Conservation (phyloP, 2,329 filamentous ascomycete species). For the Colletotrichum tabaci region DNA sequence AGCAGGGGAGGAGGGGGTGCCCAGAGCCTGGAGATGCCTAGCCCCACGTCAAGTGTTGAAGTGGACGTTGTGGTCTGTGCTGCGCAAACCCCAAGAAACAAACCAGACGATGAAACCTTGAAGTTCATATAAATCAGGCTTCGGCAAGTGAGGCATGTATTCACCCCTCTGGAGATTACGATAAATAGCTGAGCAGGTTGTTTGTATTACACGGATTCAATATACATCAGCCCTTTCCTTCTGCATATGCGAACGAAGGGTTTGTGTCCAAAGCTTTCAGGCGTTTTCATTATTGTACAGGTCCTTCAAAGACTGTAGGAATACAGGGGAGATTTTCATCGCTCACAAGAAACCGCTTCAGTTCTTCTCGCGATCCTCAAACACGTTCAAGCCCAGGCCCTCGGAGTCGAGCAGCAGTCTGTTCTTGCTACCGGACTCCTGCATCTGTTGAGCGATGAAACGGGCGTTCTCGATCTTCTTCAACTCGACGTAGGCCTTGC, state of each 20-base stretch:
- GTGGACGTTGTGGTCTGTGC: conserved; percentile 8
- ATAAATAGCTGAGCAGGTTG: not conserved
- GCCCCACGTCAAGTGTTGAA: conserved; percentile 8
- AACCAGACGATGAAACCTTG: not conserved
- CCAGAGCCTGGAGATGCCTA: not conserved
- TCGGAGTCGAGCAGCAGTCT: conserved; percentile 94
- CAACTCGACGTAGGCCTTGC: conserved; percentile 94
- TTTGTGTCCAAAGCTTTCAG: conserved; percentile 24
- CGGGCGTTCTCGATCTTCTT: conserved; percentile 98
- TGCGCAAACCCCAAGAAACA: conserved; percentile 4
- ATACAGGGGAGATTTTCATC: conserved; percentile 64
- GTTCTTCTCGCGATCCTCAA: conserved; percentile 67
- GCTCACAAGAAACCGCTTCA: conserved; percentile 47
- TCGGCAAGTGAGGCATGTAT: not conserved
- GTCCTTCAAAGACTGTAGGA: conserved; percentile 31
- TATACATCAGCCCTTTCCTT: conserved; percentile 4
- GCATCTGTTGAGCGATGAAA: conserved; percentile 87
- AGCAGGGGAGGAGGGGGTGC: conserved; percentile 12
- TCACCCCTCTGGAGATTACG: not conserved
- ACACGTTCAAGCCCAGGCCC: conserved; percentile 92
- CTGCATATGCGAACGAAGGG: conserved; percentile 1
- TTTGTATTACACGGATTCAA: conserved; percentile 13
- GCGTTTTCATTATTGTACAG: conserved; percentile 41
- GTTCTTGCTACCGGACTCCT: conserved; percentile 90
- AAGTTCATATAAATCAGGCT: not conserved